Conservation (phyloP, 2,329 filamentous ascomycete genomes). For the Phyllosticta paracitricarpa region DNA sequence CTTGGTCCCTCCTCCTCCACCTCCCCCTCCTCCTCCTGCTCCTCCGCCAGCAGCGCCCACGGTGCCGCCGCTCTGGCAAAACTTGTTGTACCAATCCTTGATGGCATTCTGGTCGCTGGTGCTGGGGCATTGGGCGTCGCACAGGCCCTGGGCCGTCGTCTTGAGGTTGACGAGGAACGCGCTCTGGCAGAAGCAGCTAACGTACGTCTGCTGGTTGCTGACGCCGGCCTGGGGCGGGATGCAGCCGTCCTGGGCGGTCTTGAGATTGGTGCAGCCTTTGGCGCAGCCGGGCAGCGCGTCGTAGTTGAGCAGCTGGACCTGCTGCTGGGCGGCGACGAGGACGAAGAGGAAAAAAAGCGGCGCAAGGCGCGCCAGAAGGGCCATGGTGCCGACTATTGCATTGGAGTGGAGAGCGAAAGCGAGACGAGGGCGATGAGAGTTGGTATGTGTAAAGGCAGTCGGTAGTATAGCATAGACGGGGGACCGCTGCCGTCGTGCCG, state of each 20-base stretch:
- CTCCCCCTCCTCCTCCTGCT: too few relatives aligned
- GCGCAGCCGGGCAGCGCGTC: slow-evolving; percentile 28
- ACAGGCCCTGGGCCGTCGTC: slow-evolving; percentile 45
- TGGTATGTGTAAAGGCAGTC: not conserved
- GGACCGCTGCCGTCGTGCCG: not conserved
- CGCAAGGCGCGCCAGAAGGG: not conserved
- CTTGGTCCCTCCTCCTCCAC: too few relatives aligned
- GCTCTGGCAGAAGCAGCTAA: slow-evolving; percentile 65
- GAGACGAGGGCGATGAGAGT: not conserved
- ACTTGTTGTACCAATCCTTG: slow-evolving; percentile 59
- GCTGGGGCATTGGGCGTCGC: slow-evolving; percentile 48
- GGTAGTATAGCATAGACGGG: not conserved
- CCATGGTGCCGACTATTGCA: not conserved
- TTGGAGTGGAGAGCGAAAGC: not conserved
- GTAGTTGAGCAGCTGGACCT: slow-evolving; percentile 15
- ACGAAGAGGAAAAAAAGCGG: not conserved
- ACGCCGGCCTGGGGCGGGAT: slow-evolving; percentile 46
- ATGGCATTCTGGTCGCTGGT: slow-evolving; percentile 47
- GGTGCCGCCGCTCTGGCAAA: slow-evolving; percentile 42
- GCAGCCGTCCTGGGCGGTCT: slow-evolving; percentile 57
- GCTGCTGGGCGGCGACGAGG: not conserved
- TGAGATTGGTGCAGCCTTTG: slow-evolving; percentile 22
- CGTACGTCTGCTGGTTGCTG: slow-evolving; percentile 45
- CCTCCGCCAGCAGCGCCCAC: slow-evolving; percentile 10
- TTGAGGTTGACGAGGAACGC: slow-evolving; percentile 49